These are phyloP conservation scores for Coniosporium tulheliwenetii DNA, from an alignment of 2,329 filamentous ascomycete species.

Conservation along the genomic window DNA sequence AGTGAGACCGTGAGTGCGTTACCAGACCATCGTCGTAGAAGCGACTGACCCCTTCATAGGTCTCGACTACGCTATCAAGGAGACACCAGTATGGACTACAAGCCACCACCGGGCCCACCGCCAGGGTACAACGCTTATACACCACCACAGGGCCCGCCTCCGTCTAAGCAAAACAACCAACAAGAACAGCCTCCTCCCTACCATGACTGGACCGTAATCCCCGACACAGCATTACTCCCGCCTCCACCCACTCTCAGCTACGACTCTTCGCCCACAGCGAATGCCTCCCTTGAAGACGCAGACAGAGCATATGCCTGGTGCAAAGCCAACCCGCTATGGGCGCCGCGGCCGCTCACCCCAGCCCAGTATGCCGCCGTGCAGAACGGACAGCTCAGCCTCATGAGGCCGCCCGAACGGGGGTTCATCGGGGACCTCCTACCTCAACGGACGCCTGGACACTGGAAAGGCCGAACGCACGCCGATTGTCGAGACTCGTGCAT, in stretches of 20 bases:
- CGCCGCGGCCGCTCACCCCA: conserved; percentile 34
- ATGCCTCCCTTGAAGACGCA: conserved; percentile 49
- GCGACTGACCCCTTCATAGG: too few relatives aligned
- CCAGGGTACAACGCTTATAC: conserved; percentile 8
- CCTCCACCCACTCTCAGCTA: conserved; percentile 55
- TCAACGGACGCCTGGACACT: conserved; percentile 34
- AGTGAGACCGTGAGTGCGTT: too few relatives aligned
- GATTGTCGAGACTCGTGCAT: conserved; percentile 46
- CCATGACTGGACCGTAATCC: conserved; percentile 60
- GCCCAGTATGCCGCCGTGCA: conserved; percentile 32
- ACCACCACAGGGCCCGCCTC: conserved; percentile 6
- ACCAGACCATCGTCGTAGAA: too few relatives aligned
- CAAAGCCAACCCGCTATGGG: conserved; percentile 38
- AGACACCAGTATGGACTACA: conserved; percentile 4
- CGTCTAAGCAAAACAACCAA: conserved; percentile 3
- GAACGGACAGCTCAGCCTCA: conserved; percentile 34
- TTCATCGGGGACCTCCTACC: conserved; percentile 29
- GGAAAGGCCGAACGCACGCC: conserved; percentile 17
- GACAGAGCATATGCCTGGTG: conserved; percentile 54
- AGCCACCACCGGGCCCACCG: conserved; percentile 16
- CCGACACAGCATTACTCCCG: conserved; percentile 57
- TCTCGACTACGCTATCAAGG: too few relatives aligned
- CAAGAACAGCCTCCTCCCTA: conserved; percentile 35
- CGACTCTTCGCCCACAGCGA: conserved; percentile 51
- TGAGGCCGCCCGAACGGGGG: conserved; percentile 19